phyloP scores from a whole-genome alignment of 2,329 filamentous ascomycete genomes.

The Lecanicillium sp. region DNA sequence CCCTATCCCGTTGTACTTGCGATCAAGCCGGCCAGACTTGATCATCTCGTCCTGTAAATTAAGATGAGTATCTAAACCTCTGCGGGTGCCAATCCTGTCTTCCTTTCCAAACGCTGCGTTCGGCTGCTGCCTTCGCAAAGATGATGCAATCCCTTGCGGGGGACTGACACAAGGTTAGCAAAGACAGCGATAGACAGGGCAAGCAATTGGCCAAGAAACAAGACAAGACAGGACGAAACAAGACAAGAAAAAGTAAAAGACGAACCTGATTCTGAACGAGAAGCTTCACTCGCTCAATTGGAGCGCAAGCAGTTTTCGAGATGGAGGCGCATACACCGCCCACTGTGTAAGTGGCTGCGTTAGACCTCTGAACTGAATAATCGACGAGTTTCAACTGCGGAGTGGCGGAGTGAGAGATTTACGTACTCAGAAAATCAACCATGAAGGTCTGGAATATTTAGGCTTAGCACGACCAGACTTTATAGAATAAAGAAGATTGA shows the following conservation, averaged over 20 bases:
- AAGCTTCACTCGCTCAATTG: slow-evolving; percentile 99
- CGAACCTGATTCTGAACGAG: slow-evolving; percentile 99
- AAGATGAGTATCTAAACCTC: neutral
- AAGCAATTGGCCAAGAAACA: slow-evolving; percentile 14
- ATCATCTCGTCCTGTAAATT: slow-evolving; percentile 92
- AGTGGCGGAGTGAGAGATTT: neutral
- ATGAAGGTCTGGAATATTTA: neutral
- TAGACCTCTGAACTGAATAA: neutral
- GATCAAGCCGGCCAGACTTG: slow-evolving; percentile 94
- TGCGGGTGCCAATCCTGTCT: neutral
- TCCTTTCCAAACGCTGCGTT: neutral
- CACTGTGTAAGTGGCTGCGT: slow-evolving; percentile 51
- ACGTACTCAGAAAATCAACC: slow-evolving; percentile 1
- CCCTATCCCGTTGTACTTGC: slow-evolving; percentile 85
- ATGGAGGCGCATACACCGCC: slow-evolving; percentile 99
- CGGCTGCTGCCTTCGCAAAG: slow-evolving; percentile 1
- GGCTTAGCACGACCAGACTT: too few relatives aligned
- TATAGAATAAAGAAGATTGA: neutral
- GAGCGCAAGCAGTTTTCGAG: slow-evolving; percentile 99
- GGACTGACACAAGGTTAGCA: slow-evolving; percentile 1
- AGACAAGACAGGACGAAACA: neutral
- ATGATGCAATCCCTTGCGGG: neutral
- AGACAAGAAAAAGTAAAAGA: slow-evolving; percentile 15
- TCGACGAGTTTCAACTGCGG: neutral
- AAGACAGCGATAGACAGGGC: slow-evolving; percentile 16